Base-by-base conservation (phyloP, 306 rosid species). In the Mucuna pruriens region DNA sequence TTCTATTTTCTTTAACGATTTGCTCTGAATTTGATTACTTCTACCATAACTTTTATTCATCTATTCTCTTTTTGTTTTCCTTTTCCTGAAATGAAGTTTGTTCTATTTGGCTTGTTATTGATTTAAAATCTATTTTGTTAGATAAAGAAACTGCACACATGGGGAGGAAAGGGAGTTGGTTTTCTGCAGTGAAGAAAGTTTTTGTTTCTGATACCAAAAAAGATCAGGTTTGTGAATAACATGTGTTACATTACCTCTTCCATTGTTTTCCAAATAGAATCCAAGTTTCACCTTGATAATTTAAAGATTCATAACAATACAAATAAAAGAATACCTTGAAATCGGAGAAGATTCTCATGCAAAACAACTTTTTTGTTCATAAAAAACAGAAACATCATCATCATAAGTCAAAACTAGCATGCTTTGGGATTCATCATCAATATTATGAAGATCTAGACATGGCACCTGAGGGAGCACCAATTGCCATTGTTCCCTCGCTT, bases 101-200 rank as follows among this genome's bases (percentile, higher is more conserved):
- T 74, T 60, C 42, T 19, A 29, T 69, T 66, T 74, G 54, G 52
- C 19, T 70, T 52, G 33, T 75, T 40, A 80, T 6, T 13, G 51
- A 75, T 42, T 75, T 31, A 58, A 25, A 12, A 15, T 67, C 0
- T 77, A 31, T 70, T 71, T 36, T 3, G 63, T n/a, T 23, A 84
- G 84, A 76, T 79, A 89, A 89, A 75, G 68, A 77, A 74, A 11
- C 55, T 76, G 79, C 68, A 87, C 68, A 87, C 52, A 95, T 96
- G 99, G 99, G 97, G 89, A 93, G 88, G 92, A 93, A 82, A 88
- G 97, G 98, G 79, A 74, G 76, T 74, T 96, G 98, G 92, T 91
- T 96, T 86, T 86, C 94, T 85, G 83, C 91, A 11, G 88, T 96
- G 84, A 96, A 84, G 97, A 93, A 78, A 82, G 88, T 90, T 88